Evolutionary conservation across 192 early-diverging fungal species (phyloP), one percentile per base, ranked within the genome.

Genomic region (Linnemannia zychae): DNA sequence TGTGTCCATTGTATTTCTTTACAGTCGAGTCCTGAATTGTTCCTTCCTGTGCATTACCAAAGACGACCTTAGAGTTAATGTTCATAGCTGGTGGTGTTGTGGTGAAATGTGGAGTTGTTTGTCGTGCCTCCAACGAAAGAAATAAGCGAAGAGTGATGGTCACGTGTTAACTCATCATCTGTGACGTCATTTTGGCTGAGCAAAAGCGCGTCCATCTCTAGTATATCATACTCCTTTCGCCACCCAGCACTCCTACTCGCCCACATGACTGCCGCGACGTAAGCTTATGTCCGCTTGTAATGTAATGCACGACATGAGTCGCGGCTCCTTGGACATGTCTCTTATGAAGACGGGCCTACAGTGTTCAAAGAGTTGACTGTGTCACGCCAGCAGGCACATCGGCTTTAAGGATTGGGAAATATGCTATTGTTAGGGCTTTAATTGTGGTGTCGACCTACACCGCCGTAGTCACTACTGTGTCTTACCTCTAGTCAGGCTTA

Each of bases 51-150:
- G 40, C 22, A 36, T 74, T 77, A 88, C 88, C 88, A 68, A 88
- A 88, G 53, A 88, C 88, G 20, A 88, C 79, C 38, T 88, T 81
- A 33, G 88, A 88, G 20, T 84, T 84, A 65, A 63, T 63, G 57
- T 81, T 82, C 74, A 85, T 85, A 70, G 65, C n/a, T n/a, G 72
- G 34, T 48, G 28, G n/a, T 49, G 63, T 47, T 70, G 22, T 57
- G n/a, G 47, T 17, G 36, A 75, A 38, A 31, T 12, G 28, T 67
- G n/a, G 40, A 37, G 40, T 46, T 48, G 57, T 24, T n/a, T 31
- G 28, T 24, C 15, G 13, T 11, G 28, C 57, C 28, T 33, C 57
- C 57, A 28, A 60, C 31, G 57, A 63, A 63, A 49, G 28, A 63
- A 31, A n/a, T 13, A 63, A 63, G 40, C n/a, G n/a, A n/a, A n/a